phyloP scores from a whole-genome alignment of 2,329 filamentous ascomycete species.

The Acrocalymma vagum region DNA sequence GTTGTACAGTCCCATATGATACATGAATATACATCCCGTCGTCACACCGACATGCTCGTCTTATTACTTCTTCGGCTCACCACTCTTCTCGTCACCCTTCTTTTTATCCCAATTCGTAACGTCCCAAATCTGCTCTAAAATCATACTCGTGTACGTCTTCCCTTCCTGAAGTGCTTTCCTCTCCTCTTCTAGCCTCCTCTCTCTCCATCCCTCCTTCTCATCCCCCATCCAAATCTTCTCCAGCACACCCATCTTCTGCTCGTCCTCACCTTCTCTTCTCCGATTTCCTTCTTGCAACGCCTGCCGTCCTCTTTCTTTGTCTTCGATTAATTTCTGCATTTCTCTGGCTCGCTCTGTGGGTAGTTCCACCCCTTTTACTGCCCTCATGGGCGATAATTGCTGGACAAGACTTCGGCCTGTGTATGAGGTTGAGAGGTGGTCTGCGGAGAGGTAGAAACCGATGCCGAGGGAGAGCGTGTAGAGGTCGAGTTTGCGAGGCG shows the following conservation, averaged over 20 bases:
- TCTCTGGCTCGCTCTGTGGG: constrained; percentile 49
- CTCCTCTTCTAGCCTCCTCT: constrained; percentile 54
- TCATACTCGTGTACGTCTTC: constrained; percentile 53
- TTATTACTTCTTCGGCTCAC: constrained; percentile 33
- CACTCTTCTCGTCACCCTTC: constrained; percentile 33
- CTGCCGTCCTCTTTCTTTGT: constrained; percentile 40
- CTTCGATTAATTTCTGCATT: constrained; percentile 49
- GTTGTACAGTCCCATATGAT: constrained; percentile 13
- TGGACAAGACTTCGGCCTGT: constrained; percentile 48
- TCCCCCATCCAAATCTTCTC: constrained; percentile 50
- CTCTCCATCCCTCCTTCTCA: constrained; percentile 56
- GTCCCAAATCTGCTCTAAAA: constrained; percentile 57
- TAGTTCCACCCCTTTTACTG: constrained; percentile 26
- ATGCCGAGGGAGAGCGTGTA: constrained; percentile 65
- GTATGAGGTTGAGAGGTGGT: constrained; percentile 56
- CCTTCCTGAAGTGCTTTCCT: constrained; percentile 49
- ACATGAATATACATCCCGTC: constrained; percentile 5
- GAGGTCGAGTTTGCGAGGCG: constrained; percentile 69
- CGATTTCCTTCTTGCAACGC: constrained; percentile 41
- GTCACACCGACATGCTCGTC: neutral
- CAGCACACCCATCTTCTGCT: constrained; percentile 34
- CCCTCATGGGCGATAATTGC: constrained; percentile 29
- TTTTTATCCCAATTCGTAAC: constrained; percentile 56
- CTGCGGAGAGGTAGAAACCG: constrained; percentile 58
- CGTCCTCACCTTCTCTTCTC: constrained; percentile 36